A percentile compares a stretch with the other conserved stretches of the same genome.
Conservation (phyloP, 2,329 filamentous ascomycete genomes). For the Capronia americana region DNA sequence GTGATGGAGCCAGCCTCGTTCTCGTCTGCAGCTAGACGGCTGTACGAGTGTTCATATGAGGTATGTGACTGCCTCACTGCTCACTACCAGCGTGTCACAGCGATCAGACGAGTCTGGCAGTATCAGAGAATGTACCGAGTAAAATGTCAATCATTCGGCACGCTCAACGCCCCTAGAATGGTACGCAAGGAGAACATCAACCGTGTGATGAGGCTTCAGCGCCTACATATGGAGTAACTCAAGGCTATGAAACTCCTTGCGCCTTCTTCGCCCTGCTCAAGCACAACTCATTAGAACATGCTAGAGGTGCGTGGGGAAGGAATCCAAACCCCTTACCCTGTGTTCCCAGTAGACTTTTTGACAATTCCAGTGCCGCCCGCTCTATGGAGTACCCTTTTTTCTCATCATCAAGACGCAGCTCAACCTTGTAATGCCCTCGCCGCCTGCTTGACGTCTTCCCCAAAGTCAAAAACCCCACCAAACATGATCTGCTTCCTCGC, state of each 20-base stretch:
- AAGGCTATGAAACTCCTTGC: background rate
- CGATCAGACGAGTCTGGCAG: background rate
- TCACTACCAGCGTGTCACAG: background rate
- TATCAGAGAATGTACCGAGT: background rate
- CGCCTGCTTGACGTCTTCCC: slow-evolving; percentile 24
- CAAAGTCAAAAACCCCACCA: slow-evolving; percentile 26
- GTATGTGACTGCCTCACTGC: background rate
- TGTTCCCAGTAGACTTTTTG: too few relatives aligned
- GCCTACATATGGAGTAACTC: background rate
- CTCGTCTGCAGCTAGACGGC: background rate
- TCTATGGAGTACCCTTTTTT: background rate
- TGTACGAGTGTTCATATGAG: background rate
- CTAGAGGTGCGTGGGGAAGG: background rate
- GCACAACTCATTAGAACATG: background rate
- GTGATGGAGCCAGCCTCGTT: background rate
- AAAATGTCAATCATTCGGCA: background rate
- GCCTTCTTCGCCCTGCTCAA: background rate
- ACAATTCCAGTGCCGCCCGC: too few relatives aligned
- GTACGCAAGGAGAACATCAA: background rate
- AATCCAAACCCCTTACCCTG: too few relatives aligned
- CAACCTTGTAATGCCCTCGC: slow-evolving; percentile 20
- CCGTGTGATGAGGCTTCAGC: background rate
- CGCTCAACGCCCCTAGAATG: background rate
- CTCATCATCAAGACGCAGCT: background rate
- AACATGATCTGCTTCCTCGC: slow-evolving; percentile 19